Base-by-base conservation (phyloP, 2,329 filamentous ascomycete species). In the Fusarium sp. region DNA sequence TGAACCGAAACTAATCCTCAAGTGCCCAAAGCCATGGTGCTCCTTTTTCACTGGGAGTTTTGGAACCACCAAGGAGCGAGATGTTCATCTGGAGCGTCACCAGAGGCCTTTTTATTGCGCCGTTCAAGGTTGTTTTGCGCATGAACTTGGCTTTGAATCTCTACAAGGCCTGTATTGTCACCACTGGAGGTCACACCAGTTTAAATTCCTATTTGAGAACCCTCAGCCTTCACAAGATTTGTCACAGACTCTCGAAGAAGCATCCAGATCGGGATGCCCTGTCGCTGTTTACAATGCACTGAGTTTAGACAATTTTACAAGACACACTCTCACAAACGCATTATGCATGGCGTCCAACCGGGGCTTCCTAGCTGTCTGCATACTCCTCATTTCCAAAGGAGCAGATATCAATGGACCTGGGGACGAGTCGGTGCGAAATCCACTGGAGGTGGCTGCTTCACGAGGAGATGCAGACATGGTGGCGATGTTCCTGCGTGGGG, bases 21-120 rank as follows among this genome's bases (percentile, higher is more conserved):
- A 73, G 16, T 73, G 71, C 29, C 48, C 56, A 3, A 71, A 71
- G n/a, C 39, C 68, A 33, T 73, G 71, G 68, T 73, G 71, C n/a
- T 60, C 69, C 18, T 54, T 66, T 10, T 73, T 73, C 35, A 52
- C 22, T 3, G 39, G 39, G 5, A 41, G 45, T 5, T 68, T 73
- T 29, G 35, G 22, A 16, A 65, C 58, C 2, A 5, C 8, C 4
- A 14, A 73, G 10, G 37, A 68, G 14, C 37, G 52, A 11, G 16
- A 64, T 24, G 7, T 22, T 10, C 71, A 73, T 14, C 2, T 71
- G 13, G 6, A 24, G 18, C 54, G 59, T 13, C 71, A 73, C 27
- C 65, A 68, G 11, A 60, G 64, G 6, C 50, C 62, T 5, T 73
- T 73, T 22, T 27, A 24, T 22, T 73, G 71, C 35, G 8, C 50